Conservation (phyloP, 352 stramenopile genomes). For the Phytopythium aichiense region DNA sequence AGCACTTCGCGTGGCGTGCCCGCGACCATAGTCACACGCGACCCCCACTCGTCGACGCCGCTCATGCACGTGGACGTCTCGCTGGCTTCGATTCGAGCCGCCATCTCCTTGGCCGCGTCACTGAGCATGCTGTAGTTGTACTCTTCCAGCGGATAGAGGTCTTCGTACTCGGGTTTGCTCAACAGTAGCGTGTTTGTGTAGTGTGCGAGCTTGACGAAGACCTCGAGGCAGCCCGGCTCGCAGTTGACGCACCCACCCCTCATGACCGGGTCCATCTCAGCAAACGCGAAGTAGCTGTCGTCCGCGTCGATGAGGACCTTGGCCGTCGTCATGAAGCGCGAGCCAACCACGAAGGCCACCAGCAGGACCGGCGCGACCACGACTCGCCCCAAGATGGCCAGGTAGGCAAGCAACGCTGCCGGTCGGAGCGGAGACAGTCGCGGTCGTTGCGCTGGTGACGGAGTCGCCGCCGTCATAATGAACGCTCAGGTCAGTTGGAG, state of each 20-base stretch:
- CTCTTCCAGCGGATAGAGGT: conserved; percentile 14
- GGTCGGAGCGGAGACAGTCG: background rate
- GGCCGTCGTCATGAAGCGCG: conserved; percentile 15
- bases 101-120: conserved; percentile 10
- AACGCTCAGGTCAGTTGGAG: background rate
- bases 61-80: conserved; percentile 17
- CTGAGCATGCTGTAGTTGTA: conserved; percentile 20
- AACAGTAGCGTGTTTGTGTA: conserved; percentile 15
- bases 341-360: conserved; percentile 16
- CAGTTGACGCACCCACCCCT: conserved; percentile 14
- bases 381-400: conserved; percentile 18
- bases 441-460: background rate
- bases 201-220: conserved; percentile 13
- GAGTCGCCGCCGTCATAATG: background rate
- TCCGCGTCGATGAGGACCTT: conserved; percentile 26
- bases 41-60: conserved; percentile 22
- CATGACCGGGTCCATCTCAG: conserved; percentile 25
- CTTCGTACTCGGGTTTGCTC: conserved; percentile 25
- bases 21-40: conserved; percentile 19
- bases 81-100: conserved; percentile 13
- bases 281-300: conserved; percentile 31
- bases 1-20: conserved; percentile 12
- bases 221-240: conserved; percentile 13
- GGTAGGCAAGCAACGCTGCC: background rate
- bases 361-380: conserved; percentile 16